Conservation (phyloP, 306 rosid species). For the Citrullus mucosospermus region DNA sequence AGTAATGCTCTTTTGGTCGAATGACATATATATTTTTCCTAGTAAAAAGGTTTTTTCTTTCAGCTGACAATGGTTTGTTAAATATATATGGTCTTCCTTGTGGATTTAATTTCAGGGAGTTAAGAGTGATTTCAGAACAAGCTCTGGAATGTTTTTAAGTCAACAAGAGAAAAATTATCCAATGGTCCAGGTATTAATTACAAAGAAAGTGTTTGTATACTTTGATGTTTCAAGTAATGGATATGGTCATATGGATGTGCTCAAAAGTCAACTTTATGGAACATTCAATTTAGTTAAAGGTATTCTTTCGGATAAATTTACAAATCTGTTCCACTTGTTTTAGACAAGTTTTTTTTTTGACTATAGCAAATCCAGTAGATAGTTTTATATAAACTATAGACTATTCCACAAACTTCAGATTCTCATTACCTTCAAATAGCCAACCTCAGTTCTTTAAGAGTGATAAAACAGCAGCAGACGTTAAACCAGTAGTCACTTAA, state of each 20-base stretch:
- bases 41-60: background rate
- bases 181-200: constrained; percentile 50
- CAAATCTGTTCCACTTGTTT: background rate
- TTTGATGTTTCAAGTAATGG: background rate
- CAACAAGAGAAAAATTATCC: constrained; percentile 59
- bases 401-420: background rate
- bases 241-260: background rate
- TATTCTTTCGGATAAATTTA: background rate
- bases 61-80: background rate
- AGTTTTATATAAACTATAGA: background rate
- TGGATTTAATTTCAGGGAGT: constrained; percentile 47
- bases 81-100: background rate
- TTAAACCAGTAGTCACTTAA: background rate
- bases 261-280: background rate
- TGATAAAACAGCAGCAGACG: background rate
- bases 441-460: background rate
- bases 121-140: constrained; percentile 80
- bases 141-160: constrained; percentile 90
- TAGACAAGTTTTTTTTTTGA: background rate
- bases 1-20: background rate
- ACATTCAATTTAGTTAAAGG: background rate
- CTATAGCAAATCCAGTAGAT: background rate
- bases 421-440: background rate
- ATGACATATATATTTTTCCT: background rate
- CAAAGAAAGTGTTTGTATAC: background rate